phyloP scores from a whole-genome alignment of 768 basidiomycete species.

The Leccinum pellstonianum region DNA sequence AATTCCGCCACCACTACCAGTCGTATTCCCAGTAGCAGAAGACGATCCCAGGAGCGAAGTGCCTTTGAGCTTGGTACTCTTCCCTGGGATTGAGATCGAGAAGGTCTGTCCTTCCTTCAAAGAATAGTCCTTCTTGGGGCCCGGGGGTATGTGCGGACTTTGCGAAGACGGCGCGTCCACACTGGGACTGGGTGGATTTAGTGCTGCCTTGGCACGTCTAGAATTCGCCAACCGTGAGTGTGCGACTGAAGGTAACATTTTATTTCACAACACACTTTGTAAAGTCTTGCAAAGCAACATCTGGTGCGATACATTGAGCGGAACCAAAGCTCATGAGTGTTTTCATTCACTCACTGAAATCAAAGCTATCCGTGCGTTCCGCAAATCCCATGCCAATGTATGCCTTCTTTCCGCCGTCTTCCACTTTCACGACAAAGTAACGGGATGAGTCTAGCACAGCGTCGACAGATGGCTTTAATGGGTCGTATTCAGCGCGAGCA shows the following conservation, averaged over 20 bases:
- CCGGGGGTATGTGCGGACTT: constrained; percentile 57
- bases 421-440: constrained; percentile 91
- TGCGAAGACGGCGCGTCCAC: constrained; percentile 48
- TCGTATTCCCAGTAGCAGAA: constrained; percentile 23
- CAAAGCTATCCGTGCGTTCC: constrained; percentile 86
- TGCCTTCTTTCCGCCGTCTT: constrained; percentile 83
- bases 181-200: constrained; percentile 50
- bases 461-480: constrained; percentile 80
- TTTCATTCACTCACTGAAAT: constrained; percentile 67
- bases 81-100: constrained; percentile 87
- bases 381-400: constrained; percentile 94
- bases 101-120: constrained; percentile 96
- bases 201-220: constrained; percentile 63
- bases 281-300: constrained; percentile 84
- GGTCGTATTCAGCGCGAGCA: constrained; percentile 81
- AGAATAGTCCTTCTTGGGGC: constrained; percentile 91
- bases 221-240: background rate
- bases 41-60: constrained; percentile 39
- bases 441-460: constrained; percentile 94
- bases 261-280: constrained; percentile 54
- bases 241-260: background rate
- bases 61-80: constrained; percentile 41
- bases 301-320: constrained; percentile 37
- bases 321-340: background rate
- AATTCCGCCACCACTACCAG: constrained; percentile 39